phyloP scores from a whole-genome alignment of 495 filamentous ascomycete species.

The Sphaerosporella brunnea region DNA sequence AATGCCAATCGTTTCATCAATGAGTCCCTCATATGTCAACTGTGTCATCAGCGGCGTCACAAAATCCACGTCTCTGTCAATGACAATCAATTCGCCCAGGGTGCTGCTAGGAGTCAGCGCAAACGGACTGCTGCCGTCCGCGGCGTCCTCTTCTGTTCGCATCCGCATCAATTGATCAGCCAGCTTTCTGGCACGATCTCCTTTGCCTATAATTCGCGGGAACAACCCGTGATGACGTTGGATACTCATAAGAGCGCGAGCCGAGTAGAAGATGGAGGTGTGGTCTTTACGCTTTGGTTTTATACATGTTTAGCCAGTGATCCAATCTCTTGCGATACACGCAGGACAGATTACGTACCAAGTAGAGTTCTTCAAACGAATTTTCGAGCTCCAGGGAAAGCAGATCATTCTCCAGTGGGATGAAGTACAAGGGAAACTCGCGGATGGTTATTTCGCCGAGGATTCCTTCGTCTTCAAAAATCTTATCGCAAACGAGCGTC shows the following conservation, averaged over 20 bases:
- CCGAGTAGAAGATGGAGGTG: conserved; percentile 68
- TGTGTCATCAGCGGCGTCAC: conserved; percentile 82
- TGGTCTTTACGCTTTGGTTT: conserved; percentile 59
- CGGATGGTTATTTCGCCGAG: conserved; percentile 78
- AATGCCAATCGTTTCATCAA: conserved; percentile 88
- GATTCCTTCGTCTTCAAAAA: conserved; percentile 84
- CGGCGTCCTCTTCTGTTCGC: conserved; percentile 73
- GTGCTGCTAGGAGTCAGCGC: conserved; percentile 71
- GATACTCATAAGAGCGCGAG: conserved; percentile 85
- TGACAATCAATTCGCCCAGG: conserved; percentile 80
- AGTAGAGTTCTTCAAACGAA: conserved; percentile 69
- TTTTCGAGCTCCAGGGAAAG: conserved; percentile 79
- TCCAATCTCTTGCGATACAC: not conserved
- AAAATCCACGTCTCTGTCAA: conserved; percentile 88
- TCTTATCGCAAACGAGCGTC: conserved; percentile 75
- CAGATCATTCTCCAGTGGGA: conserved; percentile 79
- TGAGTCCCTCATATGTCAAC: conserved; percentile 87
- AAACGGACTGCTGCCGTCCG: conserved; percentile 49
- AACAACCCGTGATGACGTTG: conserved; percentile 88
- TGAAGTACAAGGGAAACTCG: conserved; percentile 73
- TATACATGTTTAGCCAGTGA: not conserved
- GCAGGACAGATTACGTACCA: conserved; percentile 34
- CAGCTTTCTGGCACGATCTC: conserved; percentile 74
- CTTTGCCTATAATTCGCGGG: conserved; percentile 88
- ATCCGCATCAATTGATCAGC: conserved; percentile 82